Evolutionary conservation across 192 early-diverging fungal genomes (phyloP).

Genomic region (Coemansia sp.): DNA sequence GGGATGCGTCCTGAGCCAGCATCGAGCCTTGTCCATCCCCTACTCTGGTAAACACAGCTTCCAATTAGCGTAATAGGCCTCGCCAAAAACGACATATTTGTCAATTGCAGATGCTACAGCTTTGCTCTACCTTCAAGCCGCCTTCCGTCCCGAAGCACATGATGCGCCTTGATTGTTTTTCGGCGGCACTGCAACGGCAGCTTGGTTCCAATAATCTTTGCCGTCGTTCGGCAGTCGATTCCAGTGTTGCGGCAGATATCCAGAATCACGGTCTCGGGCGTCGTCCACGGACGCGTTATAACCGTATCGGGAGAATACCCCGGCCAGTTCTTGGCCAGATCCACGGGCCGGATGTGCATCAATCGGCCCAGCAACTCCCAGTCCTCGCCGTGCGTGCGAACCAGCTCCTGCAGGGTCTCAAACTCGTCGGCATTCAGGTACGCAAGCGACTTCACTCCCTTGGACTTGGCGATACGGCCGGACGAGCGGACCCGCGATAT

Average conservation of each 20-base stretch:
- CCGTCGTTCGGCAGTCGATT: conserved; percentile 21
- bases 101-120: too few species aligned
- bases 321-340: conserved; percentile 30
- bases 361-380: conserved; percentile 15
- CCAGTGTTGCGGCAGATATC: conserved; percentile 17
- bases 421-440: conserved; percentile 37
- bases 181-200: conserved; percentile 38
- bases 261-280: conserved; percentile 23
- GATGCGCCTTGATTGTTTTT: conserved; percentile 20
- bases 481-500: too few species aligned
- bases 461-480: too few species aligned
- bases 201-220: conserved; percentile 39
- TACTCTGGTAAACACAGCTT: too few species aligned
- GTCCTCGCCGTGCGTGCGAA: conserved; percentile 28
- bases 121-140: not conserved
- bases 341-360: conserved; percentile 21
- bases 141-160: not conserved
- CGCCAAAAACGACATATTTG: not conserved
- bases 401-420: conserved; percentile 15
- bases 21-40: too few species aligned
- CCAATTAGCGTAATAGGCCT: too few species aligned
- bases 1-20: too few species aligned
- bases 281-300: conserved; percentile 26
- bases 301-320: conserved; percentile 16
- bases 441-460: too few species aligned